Conservation (phyloP, 2,329 filamentous ascomycete genomes). For the Fusarium equiseti region DNA sequence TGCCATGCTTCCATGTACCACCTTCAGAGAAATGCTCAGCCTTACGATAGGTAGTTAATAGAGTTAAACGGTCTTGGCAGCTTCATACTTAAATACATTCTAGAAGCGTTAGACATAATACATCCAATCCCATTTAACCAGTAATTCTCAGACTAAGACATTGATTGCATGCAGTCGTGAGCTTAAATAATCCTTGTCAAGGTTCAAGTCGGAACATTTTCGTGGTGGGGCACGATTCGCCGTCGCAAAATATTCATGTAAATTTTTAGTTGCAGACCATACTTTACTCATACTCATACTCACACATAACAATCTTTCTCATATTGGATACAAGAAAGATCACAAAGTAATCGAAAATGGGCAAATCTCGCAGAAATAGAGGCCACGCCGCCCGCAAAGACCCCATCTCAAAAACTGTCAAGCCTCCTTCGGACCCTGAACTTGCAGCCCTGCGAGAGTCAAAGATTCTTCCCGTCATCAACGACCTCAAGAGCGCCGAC, state of each 20-base stretch:
- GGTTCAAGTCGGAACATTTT: slow-evolving; percentile 24
- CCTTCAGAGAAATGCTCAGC: neutral
- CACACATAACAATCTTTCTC: neutral
- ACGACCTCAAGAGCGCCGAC: slow-evolving; percentile 69
- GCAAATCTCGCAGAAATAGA: slow-evolving; percentile 68
- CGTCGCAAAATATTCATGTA: slow-evolving; percentile 38
- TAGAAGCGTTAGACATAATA: neutral
- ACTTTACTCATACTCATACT: neutral
- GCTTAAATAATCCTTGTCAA: slow-evolving; percentile 25
- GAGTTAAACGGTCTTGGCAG: neutral
- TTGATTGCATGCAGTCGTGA: neutral
- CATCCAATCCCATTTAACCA: neutral
- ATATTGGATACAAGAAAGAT: neutral
- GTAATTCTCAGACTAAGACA: neutral
- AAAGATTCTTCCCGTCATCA: slow-evolving; percentile 73
- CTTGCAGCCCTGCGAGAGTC: slow-evolving; percentile 72
- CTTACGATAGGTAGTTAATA: neutral
- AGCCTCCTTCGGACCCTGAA: slow-evolving; percentile 72
- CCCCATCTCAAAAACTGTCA: slow-evolving; percentile 68
- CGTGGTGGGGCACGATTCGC: slow-evolving; percentile 40
- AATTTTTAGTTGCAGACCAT: slow-evolving; percentile 31
- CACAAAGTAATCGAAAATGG: slow-evolving; percentile 59
- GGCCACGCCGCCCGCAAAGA: slow-evolving; percentile 63
- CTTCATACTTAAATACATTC: neutral
- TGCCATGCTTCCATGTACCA: neutral